These are phyloP conservation scores for Colletotrichum tabaci DNA, from an alignment of 2,329 filamentous ascomycete genomes.

Conservation along the genomic window DNA sequence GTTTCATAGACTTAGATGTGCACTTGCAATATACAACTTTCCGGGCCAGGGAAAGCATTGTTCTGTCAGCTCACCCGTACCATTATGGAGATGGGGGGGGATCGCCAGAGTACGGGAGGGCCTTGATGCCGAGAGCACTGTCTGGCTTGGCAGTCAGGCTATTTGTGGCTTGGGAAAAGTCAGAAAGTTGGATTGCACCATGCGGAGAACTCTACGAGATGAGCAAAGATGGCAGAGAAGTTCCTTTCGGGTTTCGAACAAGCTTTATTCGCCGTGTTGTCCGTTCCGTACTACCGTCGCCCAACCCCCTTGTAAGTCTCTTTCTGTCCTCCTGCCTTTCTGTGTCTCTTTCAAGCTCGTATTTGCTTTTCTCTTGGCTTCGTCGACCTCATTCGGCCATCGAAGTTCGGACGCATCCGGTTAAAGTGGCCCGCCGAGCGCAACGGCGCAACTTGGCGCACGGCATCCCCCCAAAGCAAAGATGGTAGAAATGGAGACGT, in stretches of 20 bases:
- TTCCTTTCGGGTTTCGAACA: not conserved
- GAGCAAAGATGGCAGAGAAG: constrained; percentile 6
- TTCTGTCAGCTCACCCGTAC: not conserved
- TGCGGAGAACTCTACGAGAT: constrained; percentile 2
- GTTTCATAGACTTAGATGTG: not conserved
- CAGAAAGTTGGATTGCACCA: not conserved
- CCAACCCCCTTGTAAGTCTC: not conserved
- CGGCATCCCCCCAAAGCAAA: not conserved
- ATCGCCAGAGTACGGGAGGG: not conserved
- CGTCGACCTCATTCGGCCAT: not conserved
- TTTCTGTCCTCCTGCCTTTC: not conserved
- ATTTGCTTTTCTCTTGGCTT: constrained; percentile 19
- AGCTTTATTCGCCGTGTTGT: not conserved
- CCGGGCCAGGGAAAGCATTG: not conserved
- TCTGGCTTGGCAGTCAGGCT: constrained; percentile 7
- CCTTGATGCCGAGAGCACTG: not conserved
- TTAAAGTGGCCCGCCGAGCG: constrained; percentile 5
- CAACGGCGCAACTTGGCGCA: constrained; percentile 37
- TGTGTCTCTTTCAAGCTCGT: not conserved
- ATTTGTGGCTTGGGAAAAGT: not conserved
- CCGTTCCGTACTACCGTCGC: not conserved
- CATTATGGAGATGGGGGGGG: not conserved
- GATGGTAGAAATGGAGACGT: constrained; percentile 27
- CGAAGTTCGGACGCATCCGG: constrained; percentile 9
- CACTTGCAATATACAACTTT: constrained; percentile 2